A percentile compares a stretch with the other conserved stretches of the same genome.
Conservation (phyloP, 768 basidiomycete species). For the Pleurotus tuoliensis region DNA sequence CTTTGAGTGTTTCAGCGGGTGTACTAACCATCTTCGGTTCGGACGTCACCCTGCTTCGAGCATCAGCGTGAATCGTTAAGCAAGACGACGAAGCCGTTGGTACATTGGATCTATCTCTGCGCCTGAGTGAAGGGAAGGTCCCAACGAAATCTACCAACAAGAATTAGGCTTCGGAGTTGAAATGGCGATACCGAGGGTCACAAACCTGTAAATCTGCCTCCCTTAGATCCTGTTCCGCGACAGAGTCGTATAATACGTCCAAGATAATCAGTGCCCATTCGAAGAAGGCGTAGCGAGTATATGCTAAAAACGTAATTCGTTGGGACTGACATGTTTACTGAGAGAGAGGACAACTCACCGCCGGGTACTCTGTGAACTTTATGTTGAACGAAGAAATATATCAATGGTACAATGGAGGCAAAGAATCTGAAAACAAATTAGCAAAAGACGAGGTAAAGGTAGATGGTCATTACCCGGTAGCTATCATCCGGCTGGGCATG, state of each 20-base stretch:
- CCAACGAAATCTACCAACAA: slow-evolving; percentile 14
- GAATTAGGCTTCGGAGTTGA: background rate
- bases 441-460: background rate
- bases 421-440: slow-evolving; percentile 55
- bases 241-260: slow-evolving; percentile 70
- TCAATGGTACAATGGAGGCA: slow-evolving; percentile 59
- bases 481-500: slow-evolving; percentile 44
- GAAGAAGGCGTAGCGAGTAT: slow-evolving; percentile 81
- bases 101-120: slow-evolving; percentile 37
- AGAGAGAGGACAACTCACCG: slow-evolving; percentile 38
- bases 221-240: slow-evolving; percentile 57
- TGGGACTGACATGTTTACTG: background rate
- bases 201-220: slow-evolving; percentile 51
- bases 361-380: slow-evolving; percentile 77
- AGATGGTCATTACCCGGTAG: slow-evolving; percentile 39
- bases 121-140: slow-evolving; percentile 11
- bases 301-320: slow-evolving; percentile 46
- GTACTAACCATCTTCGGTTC: background rate
- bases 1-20: background rate
- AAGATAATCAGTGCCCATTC: slow-evolving; percentile 82
- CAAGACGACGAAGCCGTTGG: slow-evolving; percentile 37
- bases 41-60: background rate
- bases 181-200: background rate
- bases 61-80: slow-evolving; percentile 17
- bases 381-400: slow-evolving; percentile 86